A percentile compares a stretch with the other conserved stretches of the same genome.
phyloP scores from a whole-genome alignment of 2,329 filamentous ascomycete species.

The Proliferodiscus dingleyae region DNA sequence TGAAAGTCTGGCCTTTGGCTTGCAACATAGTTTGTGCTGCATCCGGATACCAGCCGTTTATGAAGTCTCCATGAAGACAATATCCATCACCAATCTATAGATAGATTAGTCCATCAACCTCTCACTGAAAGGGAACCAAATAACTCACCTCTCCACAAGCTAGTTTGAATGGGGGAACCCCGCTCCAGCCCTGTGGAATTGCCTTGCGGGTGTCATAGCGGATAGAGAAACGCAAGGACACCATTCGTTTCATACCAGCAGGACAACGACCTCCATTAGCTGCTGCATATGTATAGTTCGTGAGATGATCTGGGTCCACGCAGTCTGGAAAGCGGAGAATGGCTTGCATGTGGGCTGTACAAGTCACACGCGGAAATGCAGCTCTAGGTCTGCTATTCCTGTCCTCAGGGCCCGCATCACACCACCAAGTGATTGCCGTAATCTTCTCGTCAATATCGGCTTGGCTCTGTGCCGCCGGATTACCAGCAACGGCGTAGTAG shows the following conservation, averaged over 20 bases:
- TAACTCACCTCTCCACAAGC: constrained; percentile 7
- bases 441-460: constrained; percentile 28
- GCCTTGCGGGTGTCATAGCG: constrained; percentile 41
- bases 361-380: constrained; percentile 32
- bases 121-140: background rate
- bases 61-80: constrained; percentile 40
- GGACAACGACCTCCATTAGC: constrained; percentile 36
- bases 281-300: constrained; percentile 14
- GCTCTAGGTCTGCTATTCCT: constrained; percentile 8
- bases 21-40: constrained; percentile 38
- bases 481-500: constrained; percentile 38
- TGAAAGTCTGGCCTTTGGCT: constrained; percentile 32
- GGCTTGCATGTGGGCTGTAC: constrained; percentile 40
- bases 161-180: constrained; percentile 34
- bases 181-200: constrained; percentile 40
- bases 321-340: constrained; percentile 42
- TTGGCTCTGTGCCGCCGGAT: constrained; percentile 32
- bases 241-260: constrained; percentile 40
- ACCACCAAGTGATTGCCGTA: constrained; percentile 34
- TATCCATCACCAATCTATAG: constrained; percentile 37
- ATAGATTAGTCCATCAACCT: too few relatives aligned
- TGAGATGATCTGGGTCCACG: constrained; percentile 32
- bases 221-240: constrained; percentile 42
- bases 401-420: constrained; percentile 29
- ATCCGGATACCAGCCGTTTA: constrained; percentile 42